phyloP scores from a whole-genome alignment of 192 early-diverging fungal genomes.

The Diversispora eburnea region DNA sequence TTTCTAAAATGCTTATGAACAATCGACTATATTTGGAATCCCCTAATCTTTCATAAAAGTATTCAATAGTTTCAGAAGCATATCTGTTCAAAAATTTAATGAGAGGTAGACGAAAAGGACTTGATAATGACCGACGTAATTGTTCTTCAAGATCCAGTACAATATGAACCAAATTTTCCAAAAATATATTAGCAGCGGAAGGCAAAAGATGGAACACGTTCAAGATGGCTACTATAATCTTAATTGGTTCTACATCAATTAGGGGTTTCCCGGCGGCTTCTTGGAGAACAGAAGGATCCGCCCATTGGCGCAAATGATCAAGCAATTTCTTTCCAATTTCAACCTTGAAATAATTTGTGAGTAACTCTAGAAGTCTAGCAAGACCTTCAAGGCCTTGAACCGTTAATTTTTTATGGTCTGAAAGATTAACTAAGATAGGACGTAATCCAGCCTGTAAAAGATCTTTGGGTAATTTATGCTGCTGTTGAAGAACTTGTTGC shows the following conservation, averaged over 20 bases:
- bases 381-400: conserved; percentile 92
- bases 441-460: conserved; percentile 92
- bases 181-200: conserved; percentile 82
- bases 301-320: conserved; percentile 94
- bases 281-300: conserved; percentile 77
- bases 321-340: conserved; percentile 98
- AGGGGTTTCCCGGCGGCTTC: conserved; percentile 78
- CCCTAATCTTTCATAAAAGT: conserved; percentile 73
- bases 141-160: conserved; percentile 84
- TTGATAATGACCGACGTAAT: conserved; percentile 77
- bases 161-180: conserved; percentile 86
- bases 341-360: conserved; percentile 98
- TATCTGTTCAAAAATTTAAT: conserved; percentile 92
- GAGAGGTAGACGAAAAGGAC: conserved; percentile 89
- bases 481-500: conserved; percentile 70
- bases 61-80: conserved; percentile 74
- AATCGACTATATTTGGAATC: conserved; percentile 58
- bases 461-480: conserved; percentile 91
- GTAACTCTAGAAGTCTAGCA: conserved; percentile 84
- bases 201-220: conserved; percentile 93
- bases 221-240: conserved; percentile 91
- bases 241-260: conserved; percentile 89
- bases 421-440: conserved; percentile 92
- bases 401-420: conserved; percentile 90
- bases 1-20: conserved; percentile 59